Base-by-base conservation (phyloP, 306 rosid genomes). In the Fagus crenata region DNA sequence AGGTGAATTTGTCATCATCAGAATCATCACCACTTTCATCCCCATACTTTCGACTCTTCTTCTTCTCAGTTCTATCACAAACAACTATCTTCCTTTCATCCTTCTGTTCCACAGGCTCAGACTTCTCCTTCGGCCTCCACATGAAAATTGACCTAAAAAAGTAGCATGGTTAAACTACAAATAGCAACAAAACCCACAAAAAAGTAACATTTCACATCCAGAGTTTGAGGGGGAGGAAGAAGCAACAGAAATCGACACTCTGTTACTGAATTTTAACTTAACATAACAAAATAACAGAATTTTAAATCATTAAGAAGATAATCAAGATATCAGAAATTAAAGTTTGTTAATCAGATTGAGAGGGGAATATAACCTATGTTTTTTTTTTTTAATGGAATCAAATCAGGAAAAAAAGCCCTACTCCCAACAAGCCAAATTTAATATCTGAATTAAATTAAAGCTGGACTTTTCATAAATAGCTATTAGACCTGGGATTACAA, bases 51-150 rank as follows among this genome's bases (percentile, higher is more conserved):
- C 85, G 86, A 1, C 87, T 88, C 0, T 81, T 87, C 85, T 94
- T 94, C 84, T 86, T 88, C 64, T 65, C 87, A 0, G 65, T 81
- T 39, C 39, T 69, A 13, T 78, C 84, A 46, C 95, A 92, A 64
- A 87, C 73, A 76, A 90, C 72, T 54, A 90, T 73, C 73, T 81
- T 90, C 22, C 80, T 82, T 72, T 85, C 92, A 53, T 92, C 90
- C 72, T 85, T 89, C 70, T 59, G 87, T 75, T 90, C 93, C 0
- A 75, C 78, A 13, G n/a, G 80, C 72, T 90, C 95, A 0, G 83
- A 84, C 65, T 69, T 87, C 70, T 90, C 93, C 85, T 85, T 90
- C 0, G 96, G 98, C 89, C 84, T 86, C 98, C 98, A 94, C 58
- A 94, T 90, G 92, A 90, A 94, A 56, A 94, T 85, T 46, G 98